Conservation (phyloP, 768 basidiomycete genomes). For the Amanita rubescens region DNA sequence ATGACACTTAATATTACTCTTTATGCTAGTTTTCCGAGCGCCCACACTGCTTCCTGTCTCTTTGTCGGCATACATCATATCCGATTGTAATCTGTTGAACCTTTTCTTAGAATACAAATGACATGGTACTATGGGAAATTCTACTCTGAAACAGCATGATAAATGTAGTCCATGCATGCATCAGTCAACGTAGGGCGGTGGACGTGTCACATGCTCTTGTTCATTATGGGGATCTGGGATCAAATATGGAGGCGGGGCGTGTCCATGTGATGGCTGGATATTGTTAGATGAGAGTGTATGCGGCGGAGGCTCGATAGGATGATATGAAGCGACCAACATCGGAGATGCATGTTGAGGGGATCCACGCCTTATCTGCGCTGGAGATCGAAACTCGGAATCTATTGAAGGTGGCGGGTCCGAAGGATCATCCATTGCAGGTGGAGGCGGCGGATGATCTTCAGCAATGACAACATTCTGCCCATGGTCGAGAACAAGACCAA, state of each 20-base stretch:
- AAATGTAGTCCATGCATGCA: slow-evolving; percentile 5
- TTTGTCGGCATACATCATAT: slow-evolving; percentile 1
- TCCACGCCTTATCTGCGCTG: slow-evolving; percentile 27
- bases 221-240: slow-evolving; percentile 43
- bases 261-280: slow-evolving; percentile 35
- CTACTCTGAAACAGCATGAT: background rate
- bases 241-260: slow-evolving; percentile 78
- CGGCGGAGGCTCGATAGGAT: slow-evolving; percentile 21
- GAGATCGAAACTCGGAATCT: slow-evolving; percentile 66
- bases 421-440: slow-evolving; percentile 81
- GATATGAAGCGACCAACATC: slow-evolving; percentile 23
- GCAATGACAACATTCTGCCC: slow-evolving; percentile 29
- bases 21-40: background rate
- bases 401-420: slow-evolving; percentile 86
- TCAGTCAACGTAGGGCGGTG: slow-evolving; percentile 60
- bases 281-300: slow-evolving; percentile 24
- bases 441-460: slow-evolving; percentile 53
- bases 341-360: slow-evolving; percentile 28
- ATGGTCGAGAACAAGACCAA: slow-evolving; percentile 53
- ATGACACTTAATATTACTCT: background rate
- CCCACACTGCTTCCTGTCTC: background rate
- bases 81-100: slow-evolving; percentile 4
- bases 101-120: slow-evolving; percentile 3
- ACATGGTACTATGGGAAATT: slow-evolving; percentile 3
- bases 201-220: slow-evolving; percentile 46